These are phyloP conservation scores for Monosporascus ibericus DNA, from an alignment of 2,329 filamentous ascomycete genomes.

Conservation along the genomic window DNA sequence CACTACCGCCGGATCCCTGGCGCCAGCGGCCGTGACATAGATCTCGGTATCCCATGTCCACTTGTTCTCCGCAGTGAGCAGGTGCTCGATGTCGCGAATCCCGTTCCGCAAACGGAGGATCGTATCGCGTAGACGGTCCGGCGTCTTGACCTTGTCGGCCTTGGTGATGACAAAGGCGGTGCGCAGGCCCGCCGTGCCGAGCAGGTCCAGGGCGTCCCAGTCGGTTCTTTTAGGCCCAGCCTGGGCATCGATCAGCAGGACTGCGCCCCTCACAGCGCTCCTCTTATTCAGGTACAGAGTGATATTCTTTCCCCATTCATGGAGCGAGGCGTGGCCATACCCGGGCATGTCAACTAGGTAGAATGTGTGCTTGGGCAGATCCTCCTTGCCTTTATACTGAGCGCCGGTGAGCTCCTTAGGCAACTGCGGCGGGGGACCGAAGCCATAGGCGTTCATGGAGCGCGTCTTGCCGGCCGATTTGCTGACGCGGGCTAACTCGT, in stretches of 20 bases:
- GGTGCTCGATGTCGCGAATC: slow-evolving; percentile 15
- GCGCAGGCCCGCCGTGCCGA: slow-evolving; percentile 38
- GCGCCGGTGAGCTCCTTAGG: slow-evolving; percentile 17
- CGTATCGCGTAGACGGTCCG: slow-evolving; percentile 18
- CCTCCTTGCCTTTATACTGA: slow-evolving; percentile 25
- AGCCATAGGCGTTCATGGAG: slow-evolving; percentile 50
- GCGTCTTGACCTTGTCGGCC: slow-evolving; percentile 41
- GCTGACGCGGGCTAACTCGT: slow-evolving; percentile 41
- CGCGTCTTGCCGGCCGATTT: slow-evolving; percentile 46
- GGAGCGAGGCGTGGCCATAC: slow-evolving; percentile 40
- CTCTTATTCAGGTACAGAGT: slow-evolving; percentile 43
- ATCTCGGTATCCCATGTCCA: slow-evolving; percentile 25
- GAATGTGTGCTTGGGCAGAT: slow-evolving; percentile 39
- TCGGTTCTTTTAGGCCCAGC: slow-evolving; percentile 46
- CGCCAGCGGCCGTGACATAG: slow-evolving; percentile 24
- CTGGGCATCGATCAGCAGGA: slow-evolving; percentile 48
- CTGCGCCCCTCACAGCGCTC: slow-evolving; percentile 41
- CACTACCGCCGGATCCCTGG: slow-evolving; percentile 14
- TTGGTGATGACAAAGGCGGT: slow-evolving; percentile 51
- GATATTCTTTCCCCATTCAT: slow-evolving; percentile 48
- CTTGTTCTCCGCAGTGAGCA: slow-evolving; percentile 6
- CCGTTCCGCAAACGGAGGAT: slow-evolving; percentile 22
- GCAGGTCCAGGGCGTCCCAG: slow-evolving; percentile 37
- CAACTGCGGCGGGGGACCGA: slow-evolving; percentile 33
- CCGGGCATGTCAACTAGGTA: slow-evolving; percentile 47